Percentiles rank a stretch among this genome's conserved stretches.
These are phyloP conservation scores for Amanita exitialis DNA, from an alignment of 768 basidiomycete species.

Conservation along the genomic window DNA sequence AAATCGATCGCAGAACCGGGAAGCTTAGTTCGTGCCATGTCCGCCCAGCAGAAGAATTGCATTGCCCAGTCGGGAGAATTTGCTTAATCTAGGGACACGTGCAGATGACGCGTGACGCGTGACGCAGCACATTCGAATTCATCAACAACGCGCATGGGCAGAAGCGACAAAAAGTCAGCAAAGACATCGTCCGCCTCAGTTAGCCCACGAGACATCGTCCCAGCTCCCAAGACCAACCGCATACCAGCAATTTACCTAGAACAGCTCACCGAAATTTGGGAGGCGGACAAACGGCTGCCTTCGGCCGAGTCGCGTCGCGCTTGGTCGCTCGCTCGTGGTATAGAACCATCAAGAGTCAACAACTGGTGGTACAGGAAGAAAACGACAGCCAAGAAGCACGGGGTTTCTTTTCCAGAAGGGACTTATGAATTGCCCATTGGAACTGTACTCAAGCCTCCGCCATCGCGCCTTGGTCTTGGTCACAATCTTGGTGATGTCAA, in stretches of 20 bases:
- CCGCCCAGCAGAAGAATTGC: too few species aligned
- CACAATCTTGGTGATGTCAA: background rate
- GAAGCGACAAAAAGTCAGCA: background rate
- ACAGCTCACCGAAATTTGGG: constrained; percentile 27
- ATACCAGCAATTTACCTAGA: constrained; percentile 11
- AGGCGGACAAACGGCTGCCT: constrained; percentile 24
- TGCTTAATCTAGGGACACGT: too few species aligned
- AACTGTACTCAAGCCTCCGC: background rate
- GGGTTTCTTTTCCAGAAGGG: constrained; percentile 18
- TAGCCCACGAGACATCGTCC: background rate
- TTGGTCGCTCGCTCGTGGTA: constrained; percentile 28
- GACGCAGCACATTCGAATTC: background rate
- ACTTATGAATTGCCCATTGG: constrained; percentile 29
- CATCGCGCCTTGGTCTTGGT: background rate
- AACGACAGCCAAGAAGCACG: constrained; percentile 16
- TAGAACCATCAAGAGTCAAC: constrained; percentile 23
- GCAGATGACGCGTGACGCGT: background rate
- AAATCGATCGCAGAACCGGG: too few species aligned
- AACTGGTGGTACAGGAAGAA: constrained; percentile 29
- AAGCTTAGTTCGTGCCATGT: too few species aligned
- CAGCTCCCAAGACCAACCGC: background rate
- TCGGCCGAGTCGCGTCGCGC: constrained; percentile 24
- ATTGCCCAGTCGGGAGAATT: too few species aligned
- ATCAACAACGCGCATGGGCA: background rate
- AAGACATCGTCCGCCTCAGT: background rate